A percentile compares a stretch with the other conserved stretches of the same genome.
Conservation (phyloP, 345 rosid genomes). For the Melaleuca quinquenervia region DNA sequence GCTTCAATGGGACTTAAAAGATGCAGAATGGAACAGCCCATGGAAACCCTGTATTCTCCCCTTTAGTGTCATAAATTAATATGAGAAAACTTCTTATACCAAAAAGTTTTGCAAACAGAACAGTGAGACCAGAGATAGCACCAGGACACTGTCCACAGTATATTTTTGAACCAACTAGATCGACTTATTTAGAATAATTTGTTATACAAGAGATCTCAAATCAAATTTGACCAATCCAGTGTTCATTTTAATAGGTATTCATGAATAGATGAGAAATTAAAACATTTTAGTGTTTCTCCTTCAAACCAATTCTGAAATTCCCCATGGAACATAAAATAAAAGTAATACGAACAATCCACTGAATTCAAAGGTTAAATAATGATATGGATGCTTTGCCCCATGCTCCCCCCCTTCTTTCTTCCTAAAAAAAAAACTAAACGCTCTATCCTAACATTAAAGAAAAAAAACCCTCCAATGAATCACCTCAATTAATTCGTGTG, state of each 20-base stretch:
- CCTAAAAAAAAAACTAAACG: not conserved
- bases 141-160: not conserved
- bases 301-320: not conserved
- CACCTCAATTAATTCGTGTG: not conserved
- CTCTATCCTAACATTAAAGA: not conserved
- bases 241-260: not conserved
- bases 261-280: not conserved
- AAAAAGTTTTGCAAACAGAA: not conserved
- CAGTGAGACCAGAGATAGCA: not conserved
- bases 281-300: not conserved
- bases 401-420: not conserved
- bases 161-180: not conserved
- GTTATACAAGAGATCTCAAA: not conserved
- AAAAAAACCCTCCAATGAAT: not conserved
- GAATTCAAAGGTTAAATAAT: not conserved
- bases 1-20: not conserved
- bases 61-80: not conserved
- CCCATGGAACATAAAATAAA: not conserved
- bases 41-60: not conserved
- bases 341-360: not conserved
- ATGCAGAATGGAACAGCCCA: not conserved
- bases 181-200: not conserved
- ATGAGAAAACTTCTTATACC: not conserved
- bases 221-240: not conserved
- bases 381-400: not conserved